Evolutionary conservation across 495 filamentous ascomycete genomes (phyloP).

Genomic region (Platismatia glauca): DNA sequence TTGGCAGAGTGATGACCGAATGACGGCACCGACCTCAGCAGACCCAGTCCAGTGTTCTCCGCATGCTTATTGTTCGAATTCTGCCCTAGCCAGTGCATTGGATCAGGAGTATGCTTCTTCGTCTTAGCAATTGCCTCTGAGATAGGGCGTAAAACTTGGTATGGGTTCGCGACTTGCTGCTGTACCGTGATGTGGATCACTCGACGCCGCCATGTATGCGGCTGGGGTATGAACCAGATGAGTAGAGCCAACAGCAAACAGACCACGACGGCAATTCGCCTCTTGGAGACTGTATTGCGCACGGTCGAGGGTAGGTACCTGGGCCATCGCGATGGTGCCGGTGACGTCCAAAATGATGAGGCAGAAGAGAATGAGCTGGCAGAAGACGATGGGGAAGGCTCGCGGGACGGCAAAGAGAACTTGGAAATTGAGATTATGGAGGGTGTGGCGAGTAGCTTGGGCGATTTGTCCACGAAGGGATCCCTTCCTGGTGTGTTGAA

Average conservation of each 20-base stretch:
- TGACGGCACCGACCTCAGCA: conserved; percentile 16
- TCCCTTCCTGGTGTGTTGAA: conserved; percentile 19
- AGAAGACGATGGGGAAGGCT: conserved; percentile 18
- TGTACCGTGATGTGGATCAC: conserved; percentile 20
- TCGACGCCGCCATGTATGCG: conserved; percentile 19
- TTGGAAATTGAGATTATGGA: conserved; percentile 14
- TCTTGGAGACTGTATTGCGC: conserved; percentile 25
- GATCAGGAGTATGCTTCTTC: conserved; percentile 26
- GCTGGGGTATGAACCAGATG: conserved; percentile 27
- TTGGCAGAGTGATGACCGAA: conserved; percentile 19
- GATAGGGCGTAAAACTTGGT: conserved; percentile 25
- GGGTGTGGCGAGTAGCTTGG: conserved; percentile 22
- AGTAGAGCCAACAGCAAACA: conserved; percentile 26
- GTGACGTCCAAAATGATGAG: conserved; percentile 22
- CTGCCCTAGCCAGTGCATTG: conserved; percentile 30
- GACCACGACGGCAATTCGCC: conserved; percentile 23
- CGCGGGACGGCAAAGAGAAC: conserved; percentile 18
- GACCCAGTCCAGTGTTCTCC: conserved; percentile 14
- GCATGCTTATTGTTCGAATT: conserved; percentile 32
- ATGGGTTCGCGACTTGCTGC: conserved; percentile 18
- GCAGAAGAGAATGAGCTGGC: conserved; percentile 18
- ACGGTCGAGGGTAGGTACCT: conserved; percentile 22
- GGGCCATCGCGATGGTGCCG: conserved; percentile 21
- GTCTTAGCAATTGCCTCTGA: neutral
- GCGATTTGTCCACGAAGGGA: conserved; percentile 23